phyloP scores from a whole-genome alignment of 495 filamentous ascomycete species.

The Pseudevernia furfuracea region DNA sequence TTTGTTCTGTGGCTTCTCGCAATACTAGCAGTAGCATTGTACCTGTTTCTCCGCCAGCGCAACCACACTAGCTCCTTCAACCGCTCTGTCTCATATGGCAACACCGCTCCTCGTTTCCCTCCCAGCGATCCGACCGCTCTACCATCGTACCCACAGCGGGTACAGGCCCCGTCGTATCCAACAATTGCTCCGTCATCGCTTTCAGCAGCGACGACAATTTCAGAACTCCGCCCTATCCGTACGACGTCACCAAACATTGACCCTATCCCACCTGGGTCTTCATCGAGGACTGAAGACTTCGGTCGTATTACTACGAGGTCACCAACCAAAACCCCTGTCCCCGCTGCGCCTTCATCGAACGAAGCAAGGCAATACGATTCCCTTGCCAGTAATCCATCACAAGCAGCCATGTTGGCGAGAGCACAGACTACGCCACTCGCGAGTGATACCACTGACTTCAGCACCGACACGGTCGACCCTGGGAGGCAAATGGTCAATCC shows the following conservation, averaged over 20 bases:
- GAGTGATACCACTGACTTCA: constrained; percentile 6
- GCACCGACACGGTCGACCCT: background rate
- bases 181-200: background rate
- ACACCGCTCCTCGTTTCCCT: background rate
- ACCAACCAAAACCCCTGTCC: background rate
- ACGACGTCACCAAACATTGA: background rate
- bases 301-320: background rate
- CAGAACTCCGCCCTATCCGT: background rate
- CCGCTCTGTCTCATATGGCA: background rate
- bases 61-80: background rate
- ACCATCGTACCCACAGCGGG: background rate
- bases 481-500: background rate
- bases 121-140: background rate
- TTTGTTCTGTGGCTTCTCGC: background rate
- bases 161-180: background rate
- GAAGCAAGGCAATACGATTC: background rate
- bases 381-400: background rate
- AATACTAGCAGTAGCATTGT: background rate
- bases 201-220: background rate
- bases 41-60: background rate
- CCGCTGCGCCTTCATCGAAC: background rate
- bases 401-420: background rate
- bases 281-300: background rate
- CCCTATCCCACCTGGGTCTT: background rate
- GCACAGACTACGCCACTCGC: background rate